phyloP scores from a whole-genome alignment of 177 flowering plant genomes.

The Vitis hybrid region DNA sequence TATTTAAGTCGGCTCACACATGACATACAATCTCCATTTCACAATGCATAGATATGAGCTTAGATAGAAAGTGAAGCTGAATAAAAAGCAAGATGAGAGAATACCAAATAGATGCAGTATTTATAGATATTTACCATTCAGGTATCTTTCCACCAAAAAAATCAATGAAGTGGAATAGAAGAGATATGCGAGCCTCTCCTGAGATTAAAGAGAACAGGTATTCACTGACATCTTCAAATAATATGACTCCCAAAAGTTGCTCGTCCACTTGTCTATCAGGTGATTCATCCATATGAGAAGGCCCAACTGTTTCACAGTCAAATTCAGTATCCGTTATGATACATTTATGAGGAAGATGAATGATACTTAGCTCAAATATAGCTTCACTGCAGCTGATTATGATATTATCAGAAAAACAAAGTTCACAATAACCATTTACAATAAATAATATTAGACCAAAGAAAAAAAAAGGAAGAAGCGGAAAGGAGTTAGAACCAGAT shows the following conservation, averaged over 20 bases:
- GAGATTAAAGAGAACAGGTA: conserved; percentile 77
- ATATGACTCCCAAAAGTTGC: conserved; percentile 57
- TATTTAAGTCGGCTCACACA: too few relatives aligned
- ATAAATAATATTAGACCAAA: background rate
- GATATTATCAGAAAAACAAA: background rate
- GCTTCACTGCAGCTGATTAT: background rate
- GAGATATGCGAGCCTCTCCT: conserved; percentile 66
- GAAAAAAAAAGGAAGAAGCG: conserved; percentile 14
- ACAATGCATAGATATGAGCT: too few relatives aligned
- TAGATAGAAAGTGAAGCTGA: too few relatives aligned
- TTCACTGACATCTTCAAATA: conserved; percentile 85
- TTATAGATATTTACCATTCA: conserved; percentile 42
- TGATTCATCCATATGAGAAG: conserved; percentile 25
- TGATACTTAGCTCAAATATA: background rate
- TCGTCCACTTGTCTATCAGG: conserved; percentile 60
- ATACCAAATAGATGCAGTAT: background rate
- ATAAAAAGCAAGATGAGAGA: background rate
- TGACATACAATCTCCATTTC: too few relatives aligned
- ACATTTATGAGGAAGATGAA: background rate
- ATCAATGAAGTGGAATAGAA: conserved; percentile 72
- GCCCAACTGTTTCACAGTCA: conserved; percentile 22
- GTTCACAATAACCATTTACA: background rate
- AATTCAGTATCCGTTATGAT: background rate
- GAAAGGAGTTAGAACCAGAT: conserved; percentile 39
- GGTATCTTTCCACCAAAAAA: conserved; percentile 81